phyloP scores from a whole-genome alignment of 495 filamentous ascomycete species.

The Penicillium turbatum region DNA sequence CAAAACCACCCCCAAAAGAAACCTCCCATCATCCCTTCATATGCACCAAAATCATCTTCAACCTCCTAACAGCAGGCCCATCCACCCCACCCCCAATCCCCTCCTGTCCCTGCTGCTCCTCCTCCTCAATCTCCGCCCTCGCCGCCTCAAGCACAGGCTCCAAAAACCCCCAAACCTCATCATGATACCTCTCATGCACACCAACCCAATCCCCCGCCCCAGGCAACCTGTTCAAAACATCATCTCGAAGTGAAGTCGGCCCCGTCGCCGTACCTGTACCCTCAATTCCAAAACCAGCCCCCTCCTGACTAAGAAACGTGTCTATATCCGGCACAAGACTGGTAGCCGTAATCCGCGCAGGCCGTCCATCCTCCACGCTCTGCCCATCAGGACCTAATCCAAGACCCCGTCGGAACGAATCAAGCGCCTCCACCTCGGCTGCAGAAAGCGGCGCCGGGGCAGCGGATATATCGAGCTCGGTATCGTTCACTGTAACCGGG shows the following conservation, averaged over 20 bases:
- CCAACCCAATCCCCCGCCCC: constrained; percentile 52
- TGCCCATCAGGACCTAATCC: not conserved
- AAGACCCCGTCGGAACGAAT: constrained; percentile 32
- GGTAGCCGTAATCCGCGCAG: constrained; percentile 16
- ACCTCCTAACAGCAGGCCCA: constrained; percentile 43
- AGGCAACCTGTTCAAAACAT: constrained; percentile 28
- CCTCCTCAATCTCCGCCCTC: constrained; percentile 51
- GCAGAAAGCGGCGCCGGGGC: constrained; percentile 23
- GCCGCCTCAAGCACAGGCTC: constrained; percentile 58
- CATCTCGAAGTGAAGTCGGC: constrained; percentile 23
- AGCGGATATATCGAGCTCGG: constrained; percentile 26
- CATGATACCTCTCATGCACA: constrained; percentile 62
- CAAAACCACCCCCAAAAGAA: not conserved
- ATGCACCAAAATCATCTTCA: constrained; percentile 51
- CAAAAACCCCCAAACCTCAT: constrained; percentile 77
- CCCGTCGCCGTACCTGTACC: not conserved
- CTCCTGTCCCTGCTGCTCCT: constrained; percentile 48
- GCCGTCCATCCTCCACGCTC: not conserved
- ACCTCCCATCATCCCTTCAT: constrained; percentile 29
- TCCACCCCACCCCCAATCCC: constrained; percentile 27
- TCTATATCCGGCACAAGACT: constrained; percentile 47
- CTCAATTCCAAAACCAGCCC: not conserved
- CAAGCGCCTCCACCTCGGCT: constrained; percentile 31
- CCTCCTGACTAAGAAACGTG: constrained; percentile 24
- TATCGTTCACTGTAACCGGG: constrained; percentile 26